Conservation (phyloP, 129 eudicot species). For the Helianthus tuberosus region DNA sequence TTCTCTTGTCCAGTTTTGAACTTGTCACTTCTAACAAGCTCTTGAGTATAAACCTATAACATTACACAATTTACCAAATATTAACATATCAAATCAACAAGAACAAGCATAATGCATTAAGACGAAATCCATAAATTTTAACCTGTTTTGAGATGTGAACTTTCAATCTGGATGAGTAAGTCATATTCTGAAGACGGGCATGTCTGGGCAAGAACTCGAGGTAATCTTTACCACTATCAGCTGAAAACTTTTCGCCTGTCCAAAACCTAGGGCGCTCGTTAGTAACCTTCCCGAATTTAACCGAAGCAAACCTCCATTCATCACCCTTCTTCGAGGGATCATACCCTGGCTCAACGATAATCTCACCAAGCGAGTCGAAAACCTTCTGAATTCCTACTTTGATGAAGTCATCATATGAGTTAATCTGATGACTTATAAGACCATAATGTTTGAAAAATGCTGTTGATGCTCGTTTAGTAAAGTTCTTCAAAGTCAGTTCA, state of each 20-base stretch:
- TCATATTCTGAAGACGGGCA: slow-evolving; percentile 89
- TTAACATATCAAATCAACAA: slow-evolving; percentile 9
- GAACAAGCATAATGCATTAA: slow-evolving; percentile 11
- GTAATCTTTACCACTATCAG: slow-evolving; percentile 49
- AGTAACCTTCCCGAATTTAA: slow-evolving; percentile 69
- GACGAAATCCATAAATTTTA: not conserved
- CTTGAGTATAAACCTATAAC: slow-evolving; percentile 69
- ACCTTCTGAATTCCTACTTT: slow-evolving; percentile 64
- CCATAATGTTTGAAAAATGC: slow-evolving; percentile 71
- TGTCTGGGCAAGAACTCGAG: slow-evolving; percentile 70
- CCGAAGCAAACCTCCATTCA: slow-evolving; percentile 71
- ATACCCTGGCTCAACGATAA: slow-evolving; percentile 68
- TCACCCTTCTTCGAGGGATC: slow-evolving; percentile 88
- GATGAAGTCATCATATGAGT: slow-evolving; percentile 76
- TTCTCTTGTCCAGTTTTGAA: slow-evolving; percentile 70
- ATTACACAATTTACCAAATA: slow-evolving; percentile 1
- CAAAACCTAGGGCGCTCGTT: slow-evolving; percentile 73
- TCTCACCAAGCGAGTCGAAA: slow-evolving; percentile 73
- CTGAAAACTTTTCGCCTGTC: slow-evolving; percentile 53
- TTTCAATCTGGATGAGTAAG: slow-evolving; percentile 59
- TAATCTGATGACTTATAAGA: slow-evolving; percentile 73
- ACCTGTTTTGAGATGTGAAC: slow-evolving; percentile 30
- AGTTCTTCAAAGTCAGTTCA: slow-evolving; percentile 40
- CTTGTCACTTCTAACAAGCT: slow-evolving; percentile 66
- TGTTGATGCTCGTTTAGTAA: slow-evolving; percentile 54